Percentiles rank a stretch among this genome's conserved stretches.
Evolutionary conservation across 164 flowering plant species (phyloP).

Genomic region (Berberis thunbergii): DNA sequence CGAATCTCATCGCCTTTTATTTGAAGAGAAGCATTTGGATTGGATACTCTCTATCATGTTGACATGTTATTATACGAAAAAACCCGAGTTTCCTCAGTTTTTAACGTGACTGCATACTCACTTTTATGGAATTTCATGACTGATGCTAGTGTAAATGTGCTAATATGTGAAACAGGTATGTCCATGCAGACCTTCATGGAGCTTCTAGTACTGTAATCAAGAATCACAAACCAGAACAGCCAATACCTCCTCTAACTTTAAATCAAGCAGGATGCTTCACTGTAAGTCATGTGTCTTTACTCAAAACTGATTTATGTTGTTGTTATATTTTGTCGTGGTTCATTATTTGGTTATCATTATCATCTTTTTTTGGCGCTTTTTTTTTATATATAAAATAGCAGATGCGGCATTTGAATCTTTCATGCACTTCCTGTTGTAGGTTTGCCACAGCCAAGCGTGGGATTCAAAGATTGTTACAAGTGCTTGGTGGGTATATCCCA

Average conservation of each 20-base stretch:
- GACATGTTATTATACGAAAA: too few relatives aligned
- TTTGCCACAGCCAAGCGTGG: slow-evolving; percentile 98
- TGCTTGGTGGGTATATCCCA: slow-evolving; percentile 99
- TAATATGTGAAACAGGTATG: slow-evolving; percentile 49
- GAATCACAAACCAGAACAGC: slow-evolving; percentile 81
- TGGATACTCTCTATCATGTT: too few relatives aligned
- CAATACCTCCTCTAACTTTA: slow-evolving; percentile 85
- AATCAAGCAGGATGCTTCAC: slow-evolving; percentile 97
- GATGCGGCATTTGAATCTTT: too few relatives aligned
- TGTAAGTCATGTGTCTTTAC: slow-evolving; percentile 32
- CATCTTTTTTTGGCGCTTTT: neutral
- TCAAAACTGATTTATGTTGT: neutral
- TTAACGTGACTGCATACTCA: too few relatives aligned
- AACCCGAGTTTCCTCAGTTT: too few relatives aligned
- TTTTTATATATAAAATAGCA: neutral
- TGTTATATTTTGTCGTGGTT: too few relatives aligned
- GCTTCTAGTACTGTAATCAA: slow-evolving; percentile 95
- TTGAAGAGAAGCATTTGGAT: too few relatives aligned
- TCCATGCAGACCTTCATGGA: slow-evolving; percentile 97
- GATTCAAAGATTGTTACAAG: slow-evolving; percentile 98
- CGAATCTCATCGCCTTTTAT: too few relatives aligned
- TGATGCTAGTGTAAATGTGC: neutral
- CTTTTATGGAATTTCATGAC: too few relatives aligned
- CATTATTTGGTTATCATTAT: too few relatives aligned
- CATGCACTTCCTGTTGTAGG: slow-evolving; percentile 32